Percentiles rank a stretch among this genome's conserved stretches.
phyloP scores from a whole-genome alignment of 2,329 filamentous ascomycete species.

The Talaromyces sp. region DNA sequence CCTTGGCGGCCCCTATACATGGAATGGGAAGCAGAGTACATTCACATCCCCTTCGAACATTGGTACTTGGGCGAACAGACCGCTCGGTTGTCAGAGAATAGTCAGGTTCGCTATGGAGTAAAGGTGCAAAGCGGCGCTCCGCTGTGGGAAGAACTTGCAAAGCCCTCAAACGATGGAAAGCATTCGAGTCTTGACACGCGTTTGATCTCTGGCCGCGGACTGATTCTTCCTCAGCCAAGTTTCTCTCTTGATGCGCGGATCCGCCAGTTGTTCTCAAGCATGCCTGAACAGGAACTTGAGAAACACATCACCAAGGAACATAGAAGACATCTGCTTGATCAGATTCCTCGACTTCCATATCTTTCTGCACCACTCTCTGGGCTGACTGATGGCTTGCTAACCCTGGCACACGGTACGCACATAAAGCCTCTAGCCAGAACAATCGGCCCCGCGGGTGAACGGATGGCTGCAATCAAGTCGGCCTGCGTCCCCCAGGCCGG shows the following conservation, averaged over 20 bases:
- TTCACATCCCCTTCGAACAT: slow-evolving; percentile 30
- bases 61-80: slow-evolving; percentile 24
- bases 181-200: slow-evolving; percentile 17
- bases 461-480: background rate
- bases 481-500: background rate
- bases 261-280: slow-evolving; percentile 29
- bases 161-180: too few relatives aligned
- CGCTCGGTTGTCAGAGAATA: background rate
- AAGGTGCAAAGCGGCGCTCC: too few relatives aligned
- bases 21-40: slow-evolving; percentile 44
- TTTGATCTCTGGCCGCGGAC: slow-evolving; percentile 30
- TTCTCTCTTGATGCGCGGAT: slow-evolving; percentile 31
- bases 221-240: slow-evolving; percentile 40
- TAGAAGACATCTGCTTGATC: background rate
- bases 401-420: background rate
- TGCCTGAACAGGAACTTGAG: slow-evolving; percentile 12
- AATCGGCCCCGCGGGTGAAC: background rate
- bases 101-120: slow-evolving; percentile 1
- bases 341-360: background rate
- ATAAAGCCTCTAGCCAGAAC: background rate
- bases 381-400: background rate
- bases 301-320: background rate
- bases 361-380: background rate
- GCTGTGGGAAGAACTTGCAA: too few relatives aligned
- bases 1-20: slow-evolving; percentile 40